Conservation (phyloP, 2,329 filamentous ascomycete species). For the Microascus cirrosus region DNA sequence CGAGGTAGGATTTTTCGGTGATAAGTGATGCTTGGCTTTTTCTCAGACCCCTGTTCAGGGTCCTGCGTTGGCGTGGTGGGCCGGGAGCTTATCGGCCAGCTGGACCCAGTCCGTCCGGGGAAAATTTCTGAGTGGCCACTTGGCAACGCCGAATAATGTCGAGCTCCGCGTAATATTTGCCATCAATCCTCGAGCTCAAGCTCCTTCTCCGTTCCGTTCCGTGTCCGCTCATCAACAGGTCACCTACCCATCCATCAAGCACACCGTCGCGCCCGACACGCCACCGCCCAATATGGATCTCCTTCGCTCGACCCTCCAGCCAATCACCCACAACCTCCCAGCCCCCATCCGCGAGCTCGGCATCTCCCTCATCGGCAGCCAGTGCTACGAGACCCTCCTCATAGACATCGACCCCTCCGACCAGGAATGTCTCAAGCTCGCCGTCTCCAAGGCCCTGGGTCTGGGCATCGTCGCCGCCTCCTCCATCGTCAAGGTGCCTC, state of each 20-base stretch:
- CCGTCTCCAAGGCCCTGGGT: conserved; percentile 82
- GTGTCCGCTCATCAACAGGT: too few relatives aligned
- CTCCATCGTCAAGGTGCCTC: conserved; percentile 89
- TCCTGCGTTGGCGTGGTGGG: too few relatives aligned
- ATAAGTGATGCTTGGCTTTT: too few relatives aligned
- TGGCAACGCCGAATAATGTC: too few relatives aligned
- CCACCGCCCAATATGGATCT: conserved; percentile 40
- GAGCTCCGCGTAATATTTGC: too few relatives aligned
- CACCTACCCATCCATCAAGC: background rate
- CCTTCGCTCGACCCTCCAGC: conserved; percentile 49
- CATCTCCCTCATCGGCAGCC: conserved; percentile 66
- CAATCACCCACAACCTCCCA: conserved; percentile 64
- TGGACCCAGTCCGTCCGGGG: too few relatives aligned
- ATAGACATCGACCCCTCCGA: conserved; percentile 73
- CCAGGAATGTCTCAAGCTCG: conserved; percentile 74
- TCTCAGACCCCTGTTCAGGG: background rate
- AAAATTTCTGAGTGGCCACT: too few relatives aligned
- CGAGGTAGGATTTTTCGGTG: too few relatives aligned
- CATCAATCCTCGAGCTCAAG: too few relatives aligned
- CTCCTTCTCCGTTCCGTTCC: too few relatives aligned
- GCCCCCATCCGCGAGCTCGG: conserved; percentile 63
- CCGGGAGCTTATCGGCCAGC: too few relatives aligned
- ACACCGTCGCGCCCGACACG: background rate
- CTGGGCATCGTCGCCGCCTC: conserved; percentile 88
- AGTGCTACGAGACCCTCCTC: conserved; percentile 78